These are phyloP conservation scores for Penicillium aurantiogriseum DNA, from an alignment of 2,329 filamentous ascomycete species.

Conservation along the genomic window DNA sequence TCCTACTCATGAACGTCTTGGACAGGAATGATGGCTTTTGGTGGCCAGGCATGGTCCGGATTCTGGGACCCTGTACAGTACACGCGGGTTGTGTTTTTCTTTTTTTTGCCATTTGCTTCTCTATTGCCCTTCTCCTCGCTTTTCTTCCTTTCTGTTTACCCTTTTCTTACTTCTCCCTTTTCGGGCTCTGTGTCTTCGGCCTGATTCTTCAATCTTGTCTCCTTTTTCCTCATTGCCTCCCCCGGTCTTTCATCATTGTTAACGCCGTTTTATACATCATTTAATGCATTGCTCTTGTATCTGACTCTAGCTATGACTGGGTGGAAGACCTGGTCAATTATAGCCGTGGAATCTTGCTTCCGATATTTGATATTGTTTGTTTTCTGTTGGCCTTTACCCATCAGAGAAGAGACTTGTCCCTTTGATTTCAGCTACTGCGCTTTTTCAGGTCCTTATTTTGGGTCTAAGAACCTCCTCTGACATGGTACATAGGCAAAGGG, in stretches of 20 bases:
- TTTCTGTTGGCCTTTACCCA: neutral
- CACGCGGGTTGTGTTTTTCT: conserved; percentile 19
- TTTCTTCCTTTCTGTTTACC: conserved; percentile 5
- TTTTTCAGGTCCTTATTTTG: neutral
- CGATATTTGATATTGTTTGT: neutral
- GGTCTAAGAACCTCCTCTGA: neutral
- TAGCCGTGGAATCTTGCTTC: neutral
- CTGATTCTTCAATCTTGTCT: conserved; percentile 5
- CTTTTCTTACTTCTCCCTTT: conserved; percentile 8
- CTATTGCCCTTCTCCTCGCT: conserved; percentile 14
- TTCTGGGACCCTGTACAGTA: conserved; percentile 22
- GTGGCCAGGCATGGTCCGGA: conserved; percentile 13
- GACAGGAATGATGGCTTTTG: conserved; percentile 11
- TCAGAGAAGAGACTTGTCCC: too few species aligned
- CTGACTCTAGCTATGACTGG: neutral
- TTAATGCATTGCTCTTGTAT: conserved; percentile 21
- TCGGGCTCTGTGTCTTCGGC: conserved; percentile 6
- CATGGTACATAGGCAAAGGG: neutral
- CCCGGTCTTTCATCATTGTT: conserved; percentile 9
- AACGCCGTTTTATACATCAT: conserved; percentile 19
- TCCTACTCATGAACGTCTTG: conserved; percentile 22
- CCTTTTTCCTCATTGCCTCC: conserved; percentile 10
- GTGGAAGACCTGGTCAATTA: neutral
- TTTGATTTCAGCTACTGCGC: neutral
- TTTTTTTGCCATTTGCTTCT: conserved; percentile 12